Evolutionary conservation across 2,329 filamentous ascomycete species (phyloP).

Genomic region (Penicillium sp.): DNA sequence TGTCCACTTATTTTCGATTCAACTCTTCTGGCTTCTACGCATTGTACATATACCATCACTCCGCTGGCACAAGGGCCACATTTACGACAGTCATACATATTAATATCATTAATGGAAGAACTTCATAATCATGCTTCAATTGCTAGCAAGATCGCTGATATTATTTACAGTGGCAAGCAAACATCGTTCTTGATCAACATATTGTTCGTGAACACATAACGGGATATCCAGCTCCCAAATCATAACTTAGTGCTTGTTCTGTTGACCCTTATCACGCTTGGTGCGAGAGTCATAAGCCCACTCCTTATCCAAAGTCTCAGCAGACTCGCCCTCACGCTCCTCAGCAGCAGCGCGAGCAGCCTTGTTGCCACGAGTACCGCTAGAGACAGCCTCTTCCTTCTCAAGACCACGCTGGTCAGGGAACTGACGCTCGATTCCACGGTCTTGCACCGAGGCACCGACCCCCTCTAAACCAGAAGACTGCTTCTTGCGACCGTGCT

Average conservation of each 20-base stretch:
- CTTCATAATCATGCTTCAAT: neutral
- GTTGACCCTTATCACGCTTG: conserved; percentile 18
- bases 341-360: conserved; percentile 26
- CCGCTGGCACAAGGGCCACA: too few relatives aligned
- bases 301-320: conserved; percentile 28
- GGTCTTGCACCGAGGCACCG: conserved; percentile 32
- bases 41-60: too few relatives aligned
- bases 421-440: conserved; percentile 23
- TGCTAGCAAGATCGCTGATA: neutral
- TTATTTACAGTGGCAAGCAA: neutral
- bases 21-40: too few relatives aligned
- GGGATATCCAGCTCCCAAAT: neutral
- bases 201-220: neutral
- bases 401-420: conserved; percentile 33
- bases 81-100: too few relatives aligned
- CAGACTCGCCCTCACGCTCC: conserved; percentile 32
- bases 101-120: neutral
- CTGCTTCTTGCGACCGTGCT: conserved; percentile 44
- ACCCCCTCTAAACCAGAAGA: conserved; percentile 48
- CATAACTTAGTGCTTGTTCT: neutral
- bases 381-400: conserved; percentile 15
- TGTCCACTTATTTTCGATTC: too few relatives aligned
- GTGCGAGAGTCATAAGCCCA: conserved; percentile 32
- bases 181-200: neutral
- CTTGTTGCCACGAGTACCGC: neutral